Percentiles rank a stretch among this genome's conserved stretches.
Conservation (phyloP, 2,329 filamentous ascomycete species). For the Sporothrix mexicana region DNA sequence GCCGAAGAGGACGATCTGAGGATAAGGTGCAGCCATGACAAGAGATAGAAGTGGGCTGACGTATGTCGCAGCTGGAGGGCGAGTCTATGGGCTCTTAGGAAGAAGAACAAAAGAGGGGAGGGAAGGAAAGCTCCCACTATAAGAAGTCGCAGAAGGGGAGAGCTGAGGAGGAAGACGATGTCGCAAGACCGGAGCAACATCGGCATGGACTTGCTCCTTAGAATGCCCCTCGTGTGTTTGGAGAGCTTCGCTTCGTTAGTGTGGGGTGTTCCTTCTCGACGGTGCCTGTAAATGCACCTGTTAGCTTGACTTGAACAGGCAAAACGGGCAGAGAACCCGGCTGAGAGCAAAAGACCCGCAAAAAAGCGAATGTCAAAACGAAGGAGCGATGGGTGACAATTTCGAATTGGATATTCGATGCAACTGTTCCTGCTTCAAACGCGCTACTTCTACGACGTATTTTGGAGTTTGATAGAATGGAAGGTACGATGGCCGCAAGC, state of each 20-base stretch:
- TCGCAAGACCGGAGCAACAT: slow-evolving; percentile 3
- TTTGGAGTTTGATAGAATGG: background rate
- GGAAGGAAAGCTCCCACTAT: background rate
- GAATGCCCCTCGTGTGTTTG: slow-evolving; percentile 15
- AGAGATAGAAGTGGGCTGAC: background rate
- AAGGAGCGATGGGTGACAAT: background rate
- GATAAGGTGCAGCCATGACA: slow-evolving; percentile 55
- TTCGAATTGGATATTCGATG: background rate
- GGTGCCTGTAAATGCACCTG: background rate
- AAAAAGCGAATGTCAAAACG: background rate
- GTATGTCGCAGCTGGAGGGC: background rate
- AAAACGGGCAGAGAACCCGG: slow-evolving; percentile 11
- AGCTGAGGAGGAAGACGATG: background rate
- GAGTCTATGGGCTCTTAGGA: background rate
- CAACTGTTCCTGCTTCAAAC: background rate
- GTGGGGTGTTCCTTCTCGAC: background rate
- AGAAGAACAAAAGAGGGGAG: background rate
- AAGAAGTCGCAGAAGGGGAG: background rate
- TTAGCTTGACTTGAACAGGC: background rate
- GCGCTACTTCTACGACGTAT: background rate
- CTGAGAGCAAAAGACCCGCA: slow-evolving; percentile 11
- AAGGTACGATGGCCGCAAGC: background rate
- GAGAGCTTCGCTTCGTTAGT: slow-evolving; percentile 8
- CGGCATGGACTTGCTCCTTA: background rate
- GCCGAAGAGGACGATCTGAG: slow-evolving; percentile 83